Percentiles rank a stretch among this genome's conserved stretches.
Evolutionary conservation across 2,329 filamentous ascomycete genomes (phyloP).

Genomic region (Beauveria australis): DNA sequence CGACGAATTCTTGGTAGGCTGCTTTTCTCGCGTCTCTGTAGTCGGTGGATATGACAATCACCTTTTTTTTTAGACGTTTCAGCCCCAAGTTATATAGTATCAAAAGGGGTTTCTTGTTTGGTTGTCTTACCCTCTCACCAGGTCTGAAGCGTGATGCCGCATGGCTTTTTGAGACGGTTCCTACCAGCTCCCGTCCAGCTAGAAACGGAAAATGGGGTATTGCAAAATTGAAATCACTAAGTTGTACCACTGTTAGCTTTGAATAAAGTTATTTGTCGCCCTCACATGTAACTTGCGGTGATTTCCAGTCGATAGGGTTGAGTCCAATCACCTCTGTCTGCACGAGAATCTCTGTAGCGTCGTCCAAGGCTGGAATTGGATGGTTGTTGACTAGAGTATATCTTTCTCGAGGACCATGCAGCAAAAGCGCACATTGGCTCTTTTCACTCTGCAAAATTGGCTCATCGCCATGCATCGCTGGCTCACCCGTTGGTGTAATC

Average conservation of each 20-base stretch:
- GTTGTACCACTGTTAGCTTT: background rate
- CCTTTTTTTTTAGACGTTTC: constrained; percentile 27
- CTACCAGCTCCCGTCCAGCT: constrained; percentile 44
- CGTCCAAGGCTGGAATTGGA: constrained; percentile 31
- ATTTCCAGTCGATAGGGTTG: constrained; percentile 72
- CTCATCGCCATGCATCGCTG: background rate
- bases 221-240: constrained; percentile 57
- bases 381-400: constrained; percentile 23
- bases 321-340: constrained; percentile 57
- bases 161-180: background rate
- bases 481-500: background rate
- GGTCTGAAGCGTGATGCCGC: constrained; percentile 39
- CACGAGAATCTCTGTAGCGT: constrained; percentile 49
- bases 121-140: constrained; percentile 47
- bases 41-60: constrained; percentile 63
- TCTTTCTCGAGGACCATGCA: background rate
- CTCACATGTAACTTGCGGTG: constrained; percentile 44
- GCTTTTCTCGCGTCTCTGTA: constrained; percentile 66
- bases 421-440: background rate
- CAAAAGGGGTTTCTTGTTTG: no score
- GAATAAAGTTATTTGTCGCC: background rate
- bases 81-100: background rate
- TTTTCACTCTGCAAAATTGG: background rate
- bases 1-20: constrained; percentile 61
- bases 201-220: constrained; percentile 61